Conservation (phyloP, 2,329 filamentous ascomycete species). For the Knufia petricola region DNA sequence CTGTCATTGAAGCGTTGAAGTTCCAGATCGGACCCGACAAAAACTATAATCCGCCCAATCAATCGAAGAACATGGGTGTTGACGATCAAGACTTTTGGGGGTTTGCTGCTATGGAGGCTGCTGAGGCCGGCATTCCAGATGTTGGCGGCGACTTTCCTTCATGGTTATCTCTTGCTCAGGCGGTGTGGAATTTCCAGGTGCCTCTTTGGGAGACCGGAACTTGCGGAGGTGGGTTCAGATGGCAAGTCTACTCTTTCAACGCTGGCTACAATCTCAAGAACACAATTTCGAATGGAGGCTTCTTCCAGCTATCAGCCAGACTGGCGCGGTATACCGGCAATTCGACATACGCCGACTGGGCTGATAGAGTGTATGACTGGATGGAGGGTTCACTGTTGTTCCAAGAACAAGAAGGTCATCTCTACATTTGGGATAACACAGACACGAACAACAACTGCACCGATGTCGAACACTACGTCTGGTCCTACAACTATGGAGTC, state of each 20-base stretch:
- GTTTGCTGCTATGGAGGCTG: slow-evolving; percentile 30
- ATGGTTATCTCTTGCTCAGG: slow-evolving; percentile 64
- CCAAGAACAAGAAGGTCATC: slow-evolving; percentile 36
- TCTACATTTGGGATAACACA: slow-evolving; percentile 52
- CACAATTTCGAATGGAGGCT: slow-evolving; percentile 43
- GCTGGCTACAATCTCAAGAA: slow-evolving; percentile 44
- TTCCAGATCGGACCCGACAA: slow-evolving; percentile 32
- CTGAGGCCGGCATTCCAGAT: slow-evolving; percentile 30
- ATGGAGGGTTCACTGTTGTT: slow-evolving; percentile 46
- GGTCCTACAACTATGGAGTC: slow-evolving; percentile 57
- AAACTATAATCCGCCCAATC: slow-evolving; percentile 35
- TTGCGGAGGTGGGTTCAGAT: slow-evolving; percentile 65
- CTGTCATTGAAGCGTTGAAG: slow-evolving; percentile 30
- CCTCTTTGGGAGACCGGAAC: slow-evolving; percentile 54
- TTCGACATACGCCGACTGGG: slow-evolving; percentile 31
- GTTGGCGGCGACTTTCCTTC: slow-evolving; percentile 42
- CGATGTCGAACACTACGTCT: slow-evolving; percentile 51
- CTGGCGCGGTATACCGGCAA: slow-evolving; percentile 33
- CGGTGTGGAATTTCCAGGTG: slow-evolving; percentile 67
- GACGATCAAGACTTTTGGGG: slow-evolving; percentile 30
- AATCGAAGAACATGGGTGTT: slow-evolving; percentile 31
- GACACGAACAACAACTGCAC: slow-evolving; percentile 51
- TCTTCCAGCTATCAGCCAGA: slow-evolving; percentile 41
- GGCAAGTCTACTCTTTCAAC: slow-evolving; percentile 62
- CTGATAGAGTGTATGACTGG: slow-evolving; percentile 39